A percentile compares a stretch with the other conserved stretches of the same genome.
Conservation (phyloP, 1,139 yeast species). For the Yamadazyma triangularis region DNA sequence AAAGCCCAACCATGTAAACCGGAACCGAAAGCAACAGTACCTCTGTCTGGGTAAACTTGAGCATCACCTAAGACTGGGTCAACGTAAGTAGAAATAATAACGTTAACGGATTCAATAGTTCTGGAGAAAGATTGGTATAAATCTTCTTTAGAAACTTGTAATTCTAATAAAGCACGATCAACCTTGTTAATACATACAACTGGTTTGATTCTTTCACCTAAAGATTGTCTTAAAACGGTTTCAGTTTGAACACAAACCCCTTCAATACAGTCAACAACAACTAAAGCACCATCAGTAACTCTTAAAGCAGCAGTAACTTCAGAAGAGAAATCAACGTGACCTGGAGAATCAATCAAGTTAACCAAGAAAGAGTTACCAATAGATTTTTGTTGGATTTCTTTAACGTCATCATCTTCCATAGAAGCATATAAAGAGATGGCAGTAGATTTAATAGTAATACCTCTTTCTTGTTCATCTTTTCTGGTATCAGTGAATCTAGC, state of each 20-base stretch:
- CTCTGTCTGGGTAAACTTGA: constrained; percentile 98
- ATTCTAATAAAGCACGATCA: constrained; percentile 98
- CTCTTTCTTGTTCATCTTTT: constrained; percentile 96
- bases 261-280: constrained; percentile 98
- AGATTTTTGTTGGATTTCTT: constrained; percentile 95
- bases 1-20: constrained; percentile 99
- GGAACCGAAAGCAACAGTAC: constrained; percentile 99
- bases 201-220: constrained; percentile 99
- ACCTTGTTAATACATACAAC: constrained; percentile 98
- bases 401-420: constrained; percentile 85
- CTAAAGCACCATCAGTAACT: constrained; percentile 99
- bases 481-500: constrained; percentile 99
- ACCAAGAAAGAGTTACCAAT: constrained; percentile 92
- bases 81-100: constrained; percentile 91
- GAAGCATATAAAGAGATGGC: constrained; percentile 95
- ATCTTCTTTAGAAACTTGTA: constrained; percentile 98
- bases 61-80: constrained; percentile 91
- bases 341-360: constrained; percentile 99
- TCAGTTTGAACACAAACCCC: constrained; percentile 99
- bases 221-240: constrained; percentile 98
- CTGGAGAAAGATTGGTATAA: constrained; percentile 97
- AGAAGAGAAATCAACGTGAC: constrained; percentile 99
- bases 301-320: constrained; percentile 99
- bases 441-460: constrained; percentile 97
- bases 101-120: constrained; percentile 99